Evolutionary conservation across 169 alveolate genomes (phyloP), one percentile per base, ranked within the genome.

Genomic region (Eimeria necatrix): DNA sequence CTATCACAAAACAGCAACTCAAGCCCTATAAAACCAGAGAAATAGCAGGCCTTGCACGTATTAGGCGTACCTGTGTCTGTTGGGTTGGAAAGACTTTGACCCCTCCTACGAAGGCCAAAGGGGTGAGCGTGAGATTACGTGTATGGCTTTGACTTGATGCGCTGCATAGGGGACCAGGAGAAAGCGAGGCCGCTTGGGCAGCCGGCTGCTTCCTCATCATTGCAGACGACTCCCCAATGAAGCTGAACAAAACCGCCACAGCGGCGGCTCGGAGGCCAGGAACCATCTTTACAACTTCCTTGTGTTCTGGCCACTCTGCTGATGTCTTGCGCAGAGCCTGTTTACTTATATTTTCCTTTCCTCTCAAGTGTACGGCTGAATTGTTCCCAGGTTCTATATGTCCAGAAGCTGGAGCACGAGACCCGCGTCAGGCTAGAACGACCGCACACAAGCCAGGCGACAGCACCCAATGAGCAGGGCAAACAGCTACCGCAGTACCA

Each of bases 101-200:
- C 3, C 89, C 89, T 22, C 89, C 71, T 49, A 80, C 71, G 32
- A 80, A 80, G 89, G 89, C 71, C 49, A 74, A 48, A 59, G 85
- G 84, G 60, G 60, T 14, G 6, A 80, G 20, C n/a, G 70, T 52
- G 18, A 3, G 49, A n/a, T 9, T 4, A 52, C 51, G 64, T 46
- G 71, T n/a, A 14, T 7, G 70, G 16, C 32, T 48, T n/a, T 80
- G 22, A 51, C 52, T 49, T 49, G 89, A 41, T 24, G 70, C 51
- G 7, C 70, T 80, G 52, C 89, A 80, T 22, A 24, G 51, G 32
- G 51, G 22, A 4, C 73, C 46, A 4, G 89, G 70, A 48, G 71
- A 80, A 22, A 80, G 70, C n/a, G 70, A 16, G 32, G n/a, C 32
- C 70, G 49, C 2, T 10, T 80, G 89, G 53, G 73, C 24, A 22